phyloP scores from a whole-genome alignment of 208 protist genomes.

The Naegleria lovaniensis region DNA sequence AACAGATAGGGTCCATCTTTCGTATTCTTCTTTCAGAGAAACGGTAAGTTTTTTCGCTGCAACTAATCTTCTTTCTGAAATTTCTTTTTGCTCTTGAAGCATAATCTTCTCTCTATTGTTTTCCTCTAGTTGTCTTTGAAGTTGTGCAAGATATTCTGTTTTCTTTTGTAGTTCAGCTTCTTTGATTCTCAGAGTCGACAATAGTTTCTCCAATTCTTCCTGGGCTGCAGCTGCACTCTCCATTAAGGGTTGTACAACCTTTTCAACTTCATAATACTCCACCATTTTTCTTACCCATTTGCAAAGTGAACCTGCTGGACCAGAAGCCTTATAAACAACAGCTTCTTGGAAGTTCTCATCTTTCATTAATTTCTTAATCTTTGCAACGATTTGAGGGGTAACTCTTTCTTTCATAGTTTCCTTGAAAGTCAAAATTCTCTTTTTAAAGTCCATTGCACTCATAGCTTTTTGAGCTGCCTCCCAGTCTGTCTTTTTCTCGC shows the following conservation, averaged over 20 bases:
- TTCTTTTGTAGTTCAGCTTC: constrained; percentile 60
- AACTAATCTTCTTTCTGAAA: constrained; percentile 73
- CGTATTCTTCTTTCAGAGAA: constrained; percentile 81
- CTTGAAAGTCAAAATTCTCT: constrained; percentile 59
- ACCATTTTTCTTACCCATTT: constrained; percentile 91
- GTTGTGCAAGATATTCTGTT: not conserved
- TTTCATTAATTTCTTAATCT: constrained; percentile 64
- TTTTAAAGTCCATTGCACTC: constrained; percentile 80
- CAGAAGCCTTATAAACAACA: constrained; percentile 33
- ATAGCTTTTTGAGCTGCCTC: constrained; percentile 80
- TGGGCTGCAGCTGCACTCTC: constrained; percentile 76
- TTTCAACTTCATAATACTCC: constrained; percentile 86
- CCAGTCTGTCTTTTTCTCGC: constrained; percentile 83
- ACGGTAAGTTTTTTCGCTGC: constrained; percentile 87
- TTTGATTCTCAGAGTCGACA: constrained; percentile 75
- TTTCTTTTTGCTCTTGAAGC: constrained; percentile 69
- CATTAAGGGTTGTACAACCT: constrained; percentile 87
- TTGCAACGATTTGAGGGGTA: constrained; percentile 65
- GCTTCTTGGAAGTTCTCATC: constrained; percentile 34
- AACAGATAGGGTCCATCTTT: constrained; percentile 84
- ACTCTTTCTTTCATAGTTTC: constrained; percentile 84
- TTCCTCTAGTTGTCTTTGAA: constrained; percentile 60
- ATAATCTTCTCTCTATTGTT: constrained; percentile 76
- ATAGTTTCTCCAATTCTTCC: constrained; percentile 63
- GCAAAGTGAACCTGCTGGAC: constrained; percentile 49